Evolutionary conservation across 1,139 yeast species (phyloP).

Genomic region (Diutina rugosa): DNA sequence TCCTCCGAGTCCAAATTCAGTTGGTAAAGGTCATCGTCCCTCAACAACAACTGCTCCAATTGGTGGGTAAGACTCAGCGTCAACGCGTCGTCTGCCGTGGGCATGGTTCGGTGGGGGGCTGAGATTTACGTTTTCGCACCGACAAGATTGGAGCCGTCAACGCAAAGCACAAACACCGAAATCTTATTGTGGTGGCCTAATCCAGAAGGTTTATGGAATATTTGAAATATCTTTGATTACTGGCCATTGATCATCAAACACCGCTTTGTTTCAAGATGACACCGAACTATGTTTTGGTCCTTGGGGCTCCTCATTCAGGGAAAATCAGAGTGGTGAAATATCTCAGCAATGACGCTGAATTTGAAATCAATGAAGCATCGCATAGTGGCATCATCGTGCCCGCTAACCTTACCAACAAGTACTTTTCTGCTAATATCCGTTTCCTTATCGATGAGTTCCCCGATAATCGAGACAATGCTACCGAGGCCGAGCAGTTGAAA

Average conservation of each 20-base stretch:
- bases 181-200: not conserved
- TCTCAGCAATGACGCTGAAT: not conserved
- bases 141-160: not conserved
- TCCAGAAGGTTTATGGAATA: not conserved
- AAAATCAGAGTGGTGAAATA: slow-evolving; percentile 17
- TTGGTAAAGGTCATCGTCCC: slow-evolving; percentile 35
- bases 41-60: slow-evolving; percentile 25
- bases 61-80: slow-evolving; percentile 7
- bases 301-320: slow-evolving; percentile 28
- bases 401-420: slow-evolving; percentile 18
- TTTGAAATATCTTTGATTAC: not conserved
- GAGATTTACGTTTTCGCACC: not conserved
- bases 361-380: slow-evolving; percentile 8
- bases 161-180: not conserved
- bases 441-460: slow-evolving; percentile 29
- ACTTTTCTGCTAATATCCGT: slow-evolving; percentile 17
- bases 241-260: not conserved
- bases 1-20: slow-evolving; percentile 51
- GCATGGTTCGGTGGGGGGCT: not conserved
- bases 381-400: slow-evolving; percentile 24
- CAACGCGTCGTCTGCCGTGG: not conserved
- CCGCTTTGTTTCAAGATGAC: slow-evolving; percentile 5
- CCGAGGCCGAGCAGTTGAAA: slow-evolving; percentile 4
- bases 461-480: slow-evolving; percentile 7
- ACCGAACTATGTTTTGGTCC: slow-evolving; percentile 21